Conservation (phyloP, 306 rosid genomes). For the Vigna reflexopilosa region DNA sequence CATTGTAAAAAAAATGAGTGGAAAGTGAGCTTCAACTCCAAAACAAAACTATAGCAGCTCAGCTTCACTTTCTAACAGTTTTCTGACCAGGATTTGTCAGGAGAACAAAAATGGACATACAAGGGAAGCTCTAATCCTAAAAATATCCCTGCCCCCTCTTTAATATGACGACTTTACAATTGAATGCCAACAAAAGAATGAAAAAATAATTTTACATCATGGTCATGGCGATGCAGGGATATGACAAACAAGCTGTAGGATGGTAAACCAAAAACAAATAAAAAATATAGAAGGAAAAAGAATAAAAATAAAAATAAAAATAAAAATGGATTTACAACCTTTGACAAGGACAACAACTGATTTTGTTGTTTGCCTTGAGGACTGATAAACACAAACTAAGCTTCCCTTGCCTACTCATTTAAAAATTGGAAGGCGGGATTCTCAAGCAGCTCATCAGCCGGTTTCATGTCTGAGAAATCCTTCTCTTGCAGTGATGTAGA, state of each 20-base stretch:
- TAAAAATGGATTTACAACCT: slow-evolving; percentile 64
- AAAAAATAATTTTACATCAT: slow-evolving; percentile 70
- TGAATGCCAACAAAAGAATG: slow-evolving; percentile 79
- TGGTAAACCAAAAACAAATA: not conserved
- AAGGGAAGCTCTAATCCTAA: slow-evolving; percentile 51
- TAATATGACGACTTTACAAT: slow-evolving; percentile 57
- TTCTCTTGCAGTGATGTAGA: slow-evolving; percentile 82
- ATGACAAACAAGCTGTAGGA: slow-evolving; percentile 42
- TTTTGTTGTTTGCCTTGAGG: slow-evolving; percentile 47
- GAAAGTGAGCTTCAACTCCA: slow-evolving; percentile 54
- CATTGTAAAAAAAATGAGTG: slow-evolving; percentile 61
- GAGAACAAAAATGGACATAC: slow-evolving; percentile 37
- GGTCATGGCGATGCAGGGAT: slow-evolving; percentile 54
- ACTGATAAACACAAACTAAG: slow-evolving; percentile 48
- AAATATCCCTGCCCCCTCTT: slow-evolving; percentile 57
- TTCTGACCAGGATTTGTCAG: slow-evolving; percentile 44
- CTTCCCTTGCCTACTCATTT: slow-evolving; percentile 74
- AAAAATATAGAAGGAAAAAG: slow-evolving; percentile 8
- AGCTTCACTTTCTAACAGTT: slow-evolving; percentile 49
- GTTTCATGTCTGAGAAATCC: slow-evolving; percentile 85
- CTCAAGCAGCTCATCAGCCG: slow-evolving; percentile 86
- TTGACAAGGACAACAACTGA: slow-evolving; percentile 54
- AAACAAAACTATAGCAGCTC: slow-evolving; percentile 43
- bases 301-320: slow-evolving; percentile 32
- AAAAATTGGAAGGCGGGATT: slow-evolving; percentile 94